These are phyloP conservation scores for Solioccasus polychromus DNA, from an alignment of 768 basidiomycete genomes.

Conservation along the genomic window DNA sequence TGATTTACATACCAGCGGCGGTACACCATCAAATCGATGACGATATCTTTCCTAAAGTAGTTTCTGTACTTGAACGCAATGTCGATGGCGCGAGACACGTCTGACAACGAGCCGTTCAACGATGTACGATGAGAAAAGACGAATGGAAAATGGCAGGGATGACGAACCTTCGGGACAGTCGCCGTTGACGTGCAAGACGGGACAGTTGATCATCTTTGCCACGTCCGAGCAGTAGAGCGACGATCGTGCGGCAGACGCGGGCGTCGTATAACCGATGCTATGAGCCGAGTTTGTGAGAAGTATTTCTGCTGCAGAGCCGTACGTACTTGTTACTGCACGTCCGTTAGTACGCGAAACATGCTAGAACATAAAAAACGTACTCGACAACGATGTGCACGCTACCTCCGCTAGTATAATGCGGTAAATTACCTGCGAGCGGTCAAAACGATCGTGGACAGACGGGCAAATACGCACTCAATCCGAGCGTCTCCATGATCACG, in stretches of 20 bases:
- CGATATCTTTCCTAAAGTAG: constrained; percentile 87
- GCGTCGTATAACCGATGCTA: constrained; percentile 92
- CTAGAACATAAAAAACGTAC: constrained; percentile 42
- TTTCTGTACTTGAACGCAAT: constrained; percentile 87
- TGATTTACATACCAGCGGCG: constrained; percentile 71
- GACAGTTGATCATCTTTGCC: constrained; percentile 88
- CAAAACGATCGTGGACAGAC: neutral
- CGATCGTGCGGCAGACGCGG: constrained; percentile 78
- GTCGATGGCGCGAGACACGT: constrained; percentile 81
- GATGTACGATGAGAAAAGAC: no score
- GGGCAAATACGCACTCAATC: constrained; percentile 57
- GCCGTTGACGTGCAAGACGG: constrained; percentile 88
- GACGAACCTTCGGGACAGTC: constrained; percentile 90
- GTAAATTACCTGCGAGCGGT: constrained; percentile 64
- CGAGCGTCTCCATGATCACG: constrained; percentile 83
- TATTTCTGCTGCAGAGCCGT: neutral
- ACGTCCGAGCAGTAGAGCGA: constrained; percentile 86
- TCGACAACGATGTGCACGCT: constrained; percentile 90
- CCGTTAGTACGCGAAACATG: neutral
- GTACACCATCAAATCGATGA: constrained; percentile 87
- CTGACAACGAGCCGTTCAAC: no score
- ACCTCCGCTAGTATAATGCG: constrained; percentile 89
- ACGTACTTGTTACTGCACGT: constrained; percentile 55
- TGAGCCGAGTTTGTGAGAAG: constrained; percentile 3
- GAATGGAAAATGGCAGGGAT: no score